phyloP scores from a whole-genome alignment of 2,329 filamentous ascomycete genomes.

The Talaromyces islandicus region DNA sequence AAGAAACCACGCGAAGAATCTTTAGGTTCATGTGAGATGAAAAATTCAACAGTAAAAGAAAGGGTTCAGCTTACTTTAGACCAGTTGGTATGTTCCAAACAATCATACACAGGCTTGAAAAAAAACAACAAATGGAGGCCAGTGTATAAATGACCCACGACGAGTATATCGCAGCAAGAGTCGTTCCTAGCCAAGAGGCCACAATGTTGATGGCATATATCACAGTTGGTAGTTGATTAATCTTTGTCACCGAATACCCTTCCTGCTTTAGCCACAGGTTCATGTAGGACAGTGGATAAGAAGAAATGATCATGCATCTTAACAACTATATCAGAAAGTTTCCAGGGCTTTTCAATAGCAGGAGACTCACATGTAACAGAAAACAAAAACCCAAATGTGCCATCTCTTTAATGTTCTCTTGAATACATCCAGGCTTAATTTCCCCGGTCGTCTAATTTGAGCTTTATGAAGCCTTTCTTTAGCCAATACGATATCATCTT shows the following conservation, averaged over 20 bases:
- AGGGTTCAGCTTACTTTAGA: constrained; percentile 32
- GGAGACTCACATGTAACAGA: constrained; percentile 43
- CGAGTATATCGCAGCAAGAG: constrained; percentile 47
- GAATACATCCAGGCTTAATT: constrained; percentile 39
- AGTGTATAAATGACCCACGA: constrained; percentile 45
- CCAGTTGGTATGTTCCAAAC: constrained; percentile 46
- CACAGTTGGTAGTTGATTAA: constrained; percentile 47
- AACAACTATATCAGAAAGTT: constrained; percentile 5
- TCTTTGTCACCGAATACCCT: constrained; percentile 43
- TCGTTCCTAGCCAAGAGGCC: constrained; percentile 45
- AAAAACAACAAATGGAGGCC: constrained; percentile 34
- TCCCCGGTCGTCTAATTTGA: constrained; percentile 27
- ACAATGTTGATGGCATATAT: constrained; percentile 45
- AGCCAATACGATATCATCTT: constrained; percentile 31
- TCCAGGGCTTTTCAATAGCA: not conserved
- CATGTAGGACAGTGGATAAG: constrained; percentile 45
- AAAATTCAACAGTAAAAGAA: not conserved
- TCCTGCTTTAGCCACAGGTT: constrained; percentile 49
- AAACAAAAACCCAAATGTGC: constrained; percentile 48
- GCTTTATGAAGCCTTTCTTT: constrained; percentile 26
- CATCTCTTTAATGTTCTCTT: constrained; percentile 43
- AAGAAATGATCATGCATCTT: constrained; percentile 41
- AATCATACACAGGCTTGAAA: constrained; percentile 43
- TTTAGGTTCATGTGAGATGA: not conserved
- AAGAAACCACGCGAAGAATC: constrained; percentile 40